Evolutionary conservation across 169 alveolate species (phyloP).

Genomic region (Cryptosporidium sp.): DNA sequence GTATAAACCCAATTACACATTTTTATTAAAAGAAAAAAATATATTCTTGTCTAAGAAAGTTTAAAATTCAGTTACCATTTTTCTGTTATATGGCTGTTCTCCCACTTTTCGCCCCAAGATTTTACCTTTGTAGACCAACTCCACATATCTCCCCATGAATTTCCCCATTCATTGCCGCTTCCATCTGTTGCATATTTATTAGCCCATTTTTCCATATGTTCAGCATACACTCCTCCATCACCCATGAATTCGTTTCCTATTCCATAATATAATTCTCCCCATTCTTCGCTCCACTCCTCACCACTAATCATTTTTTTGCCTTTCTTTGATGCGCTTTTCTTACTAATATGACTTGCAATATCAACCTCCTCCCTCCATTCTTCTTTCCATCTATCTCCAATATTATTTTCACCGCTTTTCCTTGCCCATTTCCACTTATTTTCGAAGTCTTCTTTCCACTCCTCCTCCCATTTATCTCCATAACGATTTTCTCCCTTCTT

Average conservation of each 20-base stretch:
- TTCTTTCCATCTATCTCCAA: slow-evolving; percentile 70
- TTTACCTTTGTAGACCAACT: slow-evolving; percentile 43
- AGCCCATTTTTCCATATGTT: slow-evolving; percentile 63
- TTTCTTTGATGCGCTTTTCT: slow-evolving; percentile 27
- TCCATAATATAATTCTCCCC: slow-evolving; percentile 69
- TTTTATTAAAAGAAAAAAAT: neutral
- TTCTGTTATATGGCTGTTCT: slow-evolving; percentile 10
- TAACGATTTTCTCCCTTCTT: slow-evolving; percentile 55
- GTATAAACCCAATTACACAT: neutral
- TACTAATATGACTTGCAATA: slow-evolving; percentile 20
- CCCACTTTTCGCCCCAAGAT: slow-evolving; percentile 74
- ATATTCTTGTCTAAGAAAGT: neutral
- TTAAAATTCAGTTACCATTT: slow-evolving; percentile 27
- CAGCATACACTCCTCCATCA: slow-evolving; percentile 45
- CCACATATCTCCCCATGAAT: slow-evolving; percentile 69
- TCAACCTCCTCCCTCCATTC: slow-evolving; percentile 73
- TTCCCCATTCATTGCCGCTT: slow-evolving; percentile 59
- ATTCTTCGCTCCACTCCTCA: slow-evolving; percentile 72
- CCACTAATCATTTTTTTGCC: slow-evolving; percentile 62
- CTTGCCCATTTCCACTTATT: slow-evolving; percentile 75
- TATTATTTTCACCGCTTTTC: slow-evolving; percentile 50
- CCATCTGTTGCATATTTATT: slow-evolving; percentile 68
- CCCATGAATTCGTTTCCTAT: slow-evolving; percentile 69
- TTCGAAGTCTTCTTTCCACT: slow-evolving; percentile 68
- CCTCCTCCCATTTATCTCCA: slow-evolving; percentile 75